Conservation (phyloP, 441 rosid species). For the Viola pubescens region DNA sequence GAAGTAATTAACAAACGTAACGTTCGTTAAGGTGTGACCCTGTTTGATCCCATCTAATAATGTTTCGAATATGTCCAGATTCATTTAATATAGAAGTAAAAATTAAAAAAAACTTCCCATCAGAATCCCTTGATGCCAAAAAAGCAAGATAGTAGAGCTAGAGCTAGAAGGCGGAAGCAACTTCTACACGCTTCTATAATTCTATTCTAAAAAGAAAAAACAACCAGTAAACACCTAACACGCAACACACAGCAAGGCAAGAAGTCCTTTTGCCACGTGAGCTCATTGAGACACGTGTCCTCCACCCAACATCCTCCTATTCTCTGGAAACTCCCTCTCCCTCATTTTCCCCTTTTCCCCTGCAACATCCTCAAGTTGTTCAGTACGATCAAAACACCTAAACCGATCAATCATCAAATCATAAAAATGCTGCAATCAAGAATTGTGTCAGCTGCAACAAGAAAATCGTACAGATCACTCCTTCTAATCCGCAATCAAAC, state of each 20-base stretch:
- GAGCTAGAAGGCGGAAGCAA: background rate
- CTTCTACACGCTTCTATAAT: constrained; percentile 16
- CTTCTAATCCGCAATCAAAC: constrained; percentile 8
- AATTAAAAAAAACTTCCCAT: too few relatives aligned
- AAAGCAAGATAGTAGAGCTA: too few relatives aligned
- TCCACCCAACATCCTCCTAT: background rate
- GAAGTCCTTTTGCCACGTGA: constrained; percentile 21
- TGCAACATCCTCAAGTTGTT: too few relatives aligned
- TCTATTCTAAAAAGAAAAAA: background rate
- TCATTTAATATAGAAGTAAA: too few relatives aligned
- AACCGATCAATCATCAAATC: background rate
- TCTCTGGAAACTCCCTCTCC: constrained; percentile 11
- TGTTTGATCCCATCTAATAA: too few relatives aligned
- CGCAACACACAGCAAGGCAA: constrained; percentile 6
- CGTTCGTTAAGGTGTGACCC: too few relatives aligned
- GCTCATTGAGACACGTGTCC: constrained; percentile 18
- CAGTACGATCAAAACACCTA: background rate
- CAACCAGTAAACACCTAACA: background rate
- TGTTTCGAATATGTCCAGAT: too few relatives aligned
- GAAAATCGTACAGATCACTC: constrained; percentile 11
- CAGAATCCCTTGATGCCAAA: background rate
- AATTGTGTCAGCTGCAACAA: constrained; percentile 26
- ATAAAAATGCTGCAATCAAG: constrained; percentile 35
- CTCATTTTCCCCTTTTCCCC: background rate
- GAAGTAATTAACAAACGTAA: too few relatives aligned